phyloP scores from a whole-genome alignment of 768 basidiomycete species.

The Cystoderma amianthinum region DNA sequence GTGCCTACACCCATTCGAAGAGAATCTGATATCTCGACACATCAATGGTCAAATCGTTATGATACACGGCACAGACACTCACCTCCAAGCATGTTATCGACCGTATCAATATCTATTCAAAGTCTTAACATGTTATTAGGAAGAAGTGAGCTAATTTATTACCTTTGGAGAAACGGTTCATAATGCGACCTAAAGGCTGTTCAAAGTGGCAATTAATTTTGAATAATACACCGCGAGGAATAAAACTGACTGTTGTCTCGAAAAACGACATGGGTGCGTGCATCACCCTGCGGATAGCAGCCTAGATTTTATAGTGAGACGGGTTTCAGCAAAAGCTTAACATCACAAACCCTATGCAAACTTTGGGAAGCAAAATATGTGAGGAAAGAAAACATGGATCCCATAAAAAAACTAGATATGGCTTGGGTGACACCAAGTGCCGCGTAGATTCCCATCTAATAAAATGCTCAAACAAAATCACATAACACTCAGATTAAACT shows the following conservation, averaged over 20 bases:
- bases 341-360: slow-evolving; percentile 46
- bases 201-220: slow-evolving; percentile 7
- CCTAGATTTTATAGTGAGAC: slow-evolving; percentile 22
- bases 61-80: slow-evolving; percentile 1
- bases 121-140: background rate
- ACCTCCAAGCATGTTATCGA: slow-evolving; percentile 69
- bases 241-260: slow-evolving; percentile 61
- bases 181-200: slow-evolving; percentile 77
- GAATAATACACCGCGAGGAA: background rate
- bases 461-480: slow-evolving; percentile 1
- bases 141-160: background rate
- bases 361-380: slow-evolving; percentile 73
- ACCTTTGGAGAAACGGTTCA: slow-evolving; percentile 88
- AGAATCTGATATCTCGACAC: slow-evolving; percentile 57
- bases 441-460: slow-evolving; percentile 79
- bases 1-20: slow-evolving; percentile 69
- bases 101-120: slow-evolving; percentile 61
- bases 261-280: slow-evolving; percentile 88
- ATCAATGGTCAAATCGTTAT: no score
- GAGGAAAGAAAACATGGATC: slow-evolving; percentile 53
- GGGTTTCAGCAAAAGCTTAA: background rate
- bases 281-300: slow-evolving; percentile 64
- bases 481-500: slow-evolving; percentile 14
- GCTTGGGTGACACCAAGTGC: slow-evolving; percentile 68
- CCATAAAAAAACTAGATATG: slow-evolving; percentile 60